Percentiles rank a stretch among this genome's conserved stretches.
phyloP scores from a whole-genome alignment of 768 basidiomycete species.

The Mycena kentingensis region DNA sequence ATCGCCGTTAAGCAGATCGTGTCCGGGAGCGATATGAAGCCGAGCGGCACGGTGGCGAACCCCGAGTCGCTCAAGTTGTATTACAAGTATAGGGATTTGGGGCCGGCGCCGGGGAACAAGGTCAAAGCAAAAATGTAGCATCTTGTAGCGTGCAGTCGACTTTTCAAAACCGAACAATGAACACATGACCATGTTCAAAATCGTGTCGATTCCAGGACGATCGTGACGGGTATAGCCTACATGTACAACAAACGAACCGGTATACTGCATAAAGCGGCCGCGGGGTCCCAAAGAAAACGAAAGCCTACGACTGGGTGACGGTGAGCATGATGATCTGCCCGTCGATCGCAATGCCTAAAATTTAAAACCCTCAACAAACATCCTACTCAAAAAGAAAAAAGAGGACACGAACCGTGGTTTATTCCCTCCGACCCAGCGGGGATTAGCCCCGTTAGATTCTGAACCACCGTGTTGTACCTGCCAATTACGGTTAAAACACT shows the following conservation, averaged over 20 bases:
- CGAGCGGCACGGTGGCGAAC: conserved; percentile 77
- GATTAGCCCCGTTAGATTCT: conserved; percentile 44
- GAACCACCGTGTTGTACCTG: conserved; percentile 13
- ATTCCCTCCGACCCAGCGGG: conserved; percentile 40
- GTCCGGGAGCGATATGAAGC: conserved; percentile 62
- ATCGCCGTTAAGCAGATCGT: conserved; percentile 79
- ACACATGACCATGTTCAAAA: too few species aligned
- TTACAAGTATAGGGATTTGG: conserved; percentile 61
- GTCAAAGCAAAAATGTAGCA: conserved; percentile 14
- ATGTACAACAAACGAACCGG: too few species aligned
- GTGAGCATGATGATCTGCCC: conserved; percentile 47
- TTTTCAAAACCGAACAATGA: too few species aligned
- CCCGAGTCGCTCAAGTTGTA: conserved; percentile 66
- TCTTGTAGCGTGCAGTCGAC: too few species aligned
- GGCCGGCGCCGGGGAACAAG: conserved; percentile 19
- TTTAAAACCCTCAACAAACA: background rate
- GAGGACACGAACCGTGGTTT: conserved; percentile 45
- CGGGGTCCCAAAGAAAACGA: background rate
- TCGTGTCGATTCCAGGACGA: too few species aligned
- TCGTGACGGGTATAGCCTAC: too few species aligned
- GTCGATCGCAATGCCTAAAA: conserved; percentile 46
- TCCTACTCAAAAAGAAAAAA: background rate
- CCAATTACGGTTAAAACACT: too few species aligned
- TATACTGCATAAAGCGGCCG: too few species aligned
- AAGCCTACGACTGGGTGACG: conserved; percentile 36